phyloP scores from a whole-genome alignment of 495 filamentous ascomycete species.

The Aspergillus wentii region DNA sequence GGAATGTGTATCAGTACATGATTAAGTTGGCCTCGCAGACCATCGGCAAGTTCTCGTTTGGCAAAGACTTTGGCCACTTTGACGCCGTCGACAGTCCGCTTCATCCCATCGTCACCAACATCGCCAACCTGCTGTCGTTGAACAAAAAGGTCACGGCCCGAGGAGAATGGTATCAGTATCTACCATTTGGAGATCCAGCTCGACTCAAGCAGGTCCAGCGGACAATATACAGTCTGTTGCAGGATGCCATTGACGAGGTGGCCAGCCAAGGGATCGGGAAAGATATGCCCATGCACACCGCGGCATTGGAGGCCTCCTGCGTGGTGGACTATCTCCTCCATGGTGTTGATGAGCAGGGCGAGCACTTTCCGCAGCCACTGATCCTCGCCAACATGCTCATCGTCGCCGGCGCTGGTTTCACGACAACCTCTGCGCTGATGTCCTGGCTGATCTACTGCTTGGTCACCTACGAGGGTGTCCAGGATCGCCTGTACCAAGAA shows the following conservation, averaged over 20 bases:
- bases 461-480: slow-evolving; percentile 43
- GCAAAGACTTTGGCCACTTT: slow-evolving; percentile 48
- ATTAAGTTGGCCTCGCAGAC: slow-evolving; percentile 48
- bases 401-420: slow-evolving; percentile 50
- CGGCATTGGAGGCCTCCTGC: slow-evolving; percentile 39
- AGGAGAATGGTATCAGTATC: slow-evolving; percentile 42
- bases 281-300: slow-evolving; percentile 40
- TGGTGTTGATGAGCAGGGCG: slow-evolving; percentile 43
- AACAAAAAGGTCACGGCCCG: slow-evolving; percentile 46
- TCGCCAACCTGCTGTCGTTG: slow-evolving; percentile 35
- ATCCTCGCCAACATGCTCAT: slow-evolving; percentile 27
- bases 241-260: slow-evolving; percentile 18
- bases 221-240: slow-evolving; percentile 18
- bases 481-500: slow-evolving; percentile 48
- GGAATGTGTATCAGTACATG: slow-evolving; percentile 55
- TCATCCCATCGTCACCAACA: slow-evolving; percentile 29
- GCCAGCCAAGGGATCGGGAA: slow-evolving; percentile 13
- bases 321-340: slow-evolving; percentile 43
- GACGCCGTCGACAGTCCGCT: slow-evolving; percentile 29
- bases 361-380: slow-evolving; percentile 39
- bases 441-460: slow-evolving; percentile 51
- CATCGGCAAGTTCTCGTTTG: slow-evolving; percentile 43
- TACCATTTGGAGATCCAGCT: slow-evolving; percentile 49
- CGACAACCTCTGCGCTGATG: slow-evolving; percentile 45
- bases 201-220: slow-evolving; percentile 23